phyloP scores from a whole-genome alignment of 371 early-diverging fungal species.

The Mortierella sp. region DNA sequence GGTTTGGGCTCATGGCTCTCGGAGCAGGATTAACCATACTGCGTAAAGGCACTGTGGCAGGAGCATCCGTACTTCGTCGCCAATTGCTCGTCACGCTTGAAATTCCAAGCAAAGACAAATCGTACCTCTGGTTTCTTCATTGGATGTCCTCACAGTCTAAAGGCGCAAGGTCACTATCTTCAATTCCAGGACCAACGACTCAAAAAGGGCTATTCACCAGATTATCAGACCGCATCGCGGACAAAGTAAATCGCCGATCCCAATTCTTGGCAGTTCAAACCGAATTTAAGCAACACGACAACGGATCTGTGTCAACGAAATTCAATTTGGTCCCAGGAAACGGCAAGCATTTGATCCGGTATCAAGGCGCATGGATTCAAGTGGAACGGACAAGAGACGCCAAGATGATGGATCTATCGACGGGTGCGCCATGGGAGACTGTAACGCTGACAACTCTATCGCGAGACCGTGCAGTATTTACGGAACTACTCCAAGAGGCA shows the following conservation, averaged over 20 bases:
- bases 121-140: constrained; percentile 93
- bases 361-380: constrained; percentile 88
- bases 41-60: constrained; percentile 77
- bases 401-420: constrained; percentile 91
- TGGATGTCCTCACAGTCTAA: constrained; percentile 86
- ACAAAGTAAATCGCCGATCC: constrained; percentile 56
- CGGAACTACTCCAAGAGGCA: constrained; percentile 85
- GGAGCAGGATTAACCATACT: constrained; percentile 88
- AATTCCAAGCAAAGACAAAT: constrained; percentile 93
- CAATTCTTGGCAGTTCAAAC: constrained; percentile 93
- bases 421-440: constrained; percentile 95
- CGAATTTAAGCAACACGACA: constrained; percentile 88
- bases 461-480: constrained; percentile 82
- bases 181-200: not conserved
- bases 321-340: constrained; percentile 94
- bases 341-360: constrained; percentile 91
- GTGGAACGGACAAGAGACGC: constrained; percentile 88
- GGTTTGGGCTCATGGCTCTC: constrained; percentile 93
- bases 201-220: constrained; percentile 42
- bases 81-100: constrained; percentile 92
- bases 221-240: constrained; percentile 55
- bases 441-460: constrained; percentile 92
- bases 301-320: constrained; percentile 86
- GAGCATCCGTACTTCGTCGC: constrained; percentile 77
- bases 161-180: constrained; percentile 16